Evolutionary conservation across 139 green algal genomes (phyloP).

Genomic region (Chlorella sp.): DNA sequence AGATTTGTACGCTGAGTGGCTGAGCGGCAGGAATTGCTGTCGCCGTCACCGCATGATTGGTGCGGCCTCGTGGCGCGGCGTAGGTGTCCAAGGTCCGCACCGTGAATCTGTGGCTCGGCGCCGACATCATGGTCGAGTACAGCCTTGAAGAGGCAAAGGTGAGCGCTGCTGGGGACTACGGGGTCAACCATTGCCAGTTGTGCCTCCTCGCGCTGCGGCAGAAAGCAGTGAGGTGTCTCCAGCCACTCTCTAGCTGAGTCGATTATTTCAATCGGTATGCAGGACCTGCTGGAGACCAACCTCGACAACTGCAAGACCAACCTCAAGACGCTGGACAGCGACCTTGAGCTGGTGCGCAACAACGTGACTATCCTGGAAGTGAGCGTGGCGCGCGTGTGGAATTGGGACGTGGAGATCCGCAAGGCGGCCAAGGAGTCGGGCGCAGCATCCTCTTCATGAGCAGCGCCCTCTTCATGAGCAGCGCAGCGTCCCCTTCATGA

Average conservation of each 20-base stretch:
- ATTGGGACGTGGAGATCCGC: constrained; percentile 43
- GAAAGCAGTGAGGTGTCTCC: neutral
- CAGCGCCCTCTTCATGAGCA: no score
- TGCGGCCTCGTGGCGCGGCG: no score
- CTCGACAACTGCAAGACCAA: constrained; percentile 46
- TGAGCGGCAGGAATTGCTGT: no score
- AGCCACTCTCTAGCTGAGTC: neutral
- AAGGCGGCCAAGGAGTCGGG: neutral
- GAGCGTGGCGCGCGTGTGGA: constrained; percentile 47
- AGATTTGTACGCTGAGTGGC: no score
- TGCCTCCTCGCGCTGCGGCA: no score
- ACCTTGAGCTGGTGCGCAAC: constrained; percentile 24
- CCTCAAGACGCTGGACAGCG: constrained; percentile 5
- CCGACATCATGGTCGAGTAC: constrained; percentile 79
- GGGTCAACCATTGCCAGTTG: no score
- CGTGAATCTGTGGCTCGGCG: constrained; percentile 76
- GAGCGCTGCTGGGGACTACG: no score
- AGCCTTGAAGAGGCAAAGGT: constrained; percentile 49
- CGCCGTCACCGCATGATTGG: no score
- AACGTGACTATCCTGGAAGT: constrained; percentile 57
- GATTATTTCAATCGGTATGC: neutral
- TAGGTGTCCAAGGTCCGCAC: constrained; percentile 34
- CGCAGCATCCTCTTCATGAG: no score
- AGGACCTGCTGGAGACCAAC: constrained; percentile 46
- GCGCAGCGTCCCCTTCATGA: no score